Evolutionary conservation across 768 basidiomycete genomes (phyloP), one percentile per base, ranked within the genome.

Genomic region (Myochromella boudieri): DNA sequence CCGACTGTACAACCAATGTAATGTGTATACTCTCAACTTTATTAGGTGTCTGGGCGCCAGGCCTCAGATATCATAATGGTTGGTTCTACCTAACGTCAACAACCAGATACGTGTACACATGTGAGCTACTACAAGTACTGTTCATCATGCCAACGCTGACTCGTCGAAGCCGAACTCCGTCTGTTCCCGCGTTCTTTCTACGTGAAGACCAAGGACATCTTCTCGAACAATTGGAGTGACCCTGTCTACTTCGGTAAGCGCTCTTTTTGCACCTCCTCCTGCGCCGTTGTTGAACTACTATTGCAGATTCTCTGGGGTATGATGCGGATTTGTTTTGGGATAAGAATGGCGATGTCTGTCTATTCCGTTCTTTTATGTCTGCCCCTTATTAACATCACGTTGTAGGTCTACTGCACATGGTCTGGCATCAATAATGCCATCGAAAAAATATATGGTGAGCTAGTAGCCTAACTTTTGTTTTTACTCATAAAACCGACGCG

Each of bases 251-350:
- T 71, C 39, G 69, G 68, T 69, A 29, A 10, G 53, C 43, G 17
- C 34, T 18, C 31, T 8, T 33, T 37, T 22, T 38, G 10, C 6
- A 26, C 34, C 24, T 38, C 4, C 3, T n/a, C 7, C 34, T 18
- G 4, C 7, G 24, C 18, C 25, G 14, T 37, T 28, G 20, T 11
- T 31, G 25, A 18, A 8, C 28, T n/a, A n/a, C n/a, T n/a, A n/a
- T 14, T 26, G 20, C n/a, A 70, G 70, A 71, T 44, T 55, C 60
- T 18, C 51, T 71, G 37, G 71, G 70, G 1, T 72, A 72, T 43
- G 71, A 72, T 41, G 51, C 63, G 1, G 70, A 70, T 48, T 42
- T 72, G n/a, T 72, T 72, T 52, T 72, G 69, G 69, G 70, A 71
- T 41, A 57, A 52, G 15, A 65, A 68, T 38, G 69, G 66, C 14